A percentile compares a stretch with the other conserved stretches of the same genome.
Conservation (phyloP, 192 early-diverging fungal genomes). For the Coemansia sp. region DNA sequence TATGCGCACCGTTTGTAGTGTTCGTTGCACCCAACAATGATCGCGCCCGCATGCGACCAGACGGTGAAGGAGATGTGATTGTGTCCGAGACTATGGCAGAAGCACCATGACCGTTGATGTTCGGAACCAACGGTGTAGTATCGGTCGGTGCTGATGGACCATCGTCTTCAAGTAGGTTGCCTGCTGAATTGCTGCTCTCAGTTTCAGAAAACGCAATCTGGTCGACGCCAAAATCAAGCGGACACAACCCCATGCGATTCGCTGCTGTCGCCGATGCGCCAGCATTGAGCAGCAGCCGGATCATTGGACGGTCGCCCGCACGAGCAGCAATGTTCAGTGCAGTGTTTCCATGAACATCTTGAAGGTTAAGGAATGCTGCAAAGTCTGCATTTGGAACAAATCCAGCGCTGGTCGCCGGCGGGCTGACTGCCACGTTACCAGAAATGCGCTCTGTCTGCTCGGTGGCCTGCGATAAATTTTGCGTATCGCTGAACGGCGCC, state of each 20-base stretch:
- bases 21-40: slow-evolving; percentile 2
- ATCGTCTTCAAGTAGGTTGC: slow-evolving; percentile 15
- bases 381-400: slow-evolving; percentile 61
- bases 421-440: not conserved
- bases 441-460: not conserved
- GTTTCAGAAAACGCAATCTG: slow-evolving; percentile 23
- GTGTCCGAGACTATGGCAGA: not conserved
- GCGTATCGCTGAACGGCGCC: not conserved
- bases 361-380: slow-evolving; percentile 73
- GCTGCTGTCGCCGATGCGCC: slow-evolving; percentile 73
- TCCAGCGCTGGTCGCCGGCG: not conserved
- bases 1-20: slow-evolving; percentile 2
- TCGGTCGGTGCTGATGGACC: not conserved
- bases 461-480: not conserved
- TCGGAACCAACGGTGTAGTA: not conserved
- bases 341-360: slow-evolving; percentile 85
- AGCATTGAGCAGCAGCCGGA: slow-evolving; percentile 67
- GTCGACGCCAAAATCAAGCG: slow-evolving; percentile 67
- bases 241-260: slow-evolving; percentile 76
- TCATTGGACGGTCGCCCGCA: slow-evolving; percentile 67
- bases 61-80: slow-evolving; percentile 24
- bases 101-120: not conserved
- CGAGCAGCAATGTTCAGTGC: slow-evolving; percentile 86
- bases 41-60: slow-evolving; percentile 12
- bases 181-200: not conserved